Evolutionary conservation across 2,329 filamentous ascomycete species (phyloP), one percentile per base, ranked within the genome.

Genomic region (Blastomyces parvus): DNA sequence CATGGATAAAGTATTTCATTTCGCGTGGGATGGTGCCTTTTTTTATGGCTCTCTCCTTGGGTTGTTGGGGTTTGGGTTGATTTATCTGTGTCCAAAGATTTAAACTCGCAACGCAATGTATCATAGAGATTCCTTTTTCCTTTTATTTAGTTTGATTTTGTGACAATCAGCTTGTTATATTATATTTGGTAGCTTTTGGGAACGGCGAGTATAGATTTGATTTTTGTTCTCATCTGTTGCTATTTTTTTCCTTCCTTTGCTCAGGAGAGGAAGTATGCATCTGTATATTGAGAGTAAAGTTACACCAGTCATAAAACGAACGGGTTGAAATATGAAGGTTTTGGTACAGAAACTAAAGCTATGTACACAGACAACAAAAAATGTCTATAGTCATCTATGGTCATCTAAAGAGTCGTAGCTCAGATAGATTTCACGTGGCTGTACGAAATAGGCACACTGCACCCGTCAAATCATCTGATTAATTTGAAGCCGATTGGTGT

Each of bases 1-100:
- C 19, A 55, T 17, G 57, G 57, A 17, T 59, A 59, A 59, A 59
- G 4, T 14, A 27, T 65, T 56, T 64, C 25, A 63, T 63, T 65
- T 33, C 42, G 22, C 17, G 55, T 7, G 42, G n/a, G 55, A 40
- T n/a, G 14, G n/a, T 36, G 30, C 2, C 5, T 40, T 44, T 59
- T 22, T 36, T 17, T 9, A 38, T 38, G 36, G 11, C 22, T 27
- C 13, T 36, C 11, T 55, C 8, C 52, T 55, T n/a, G 14, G 19
- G 27, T 14, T 58, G 30, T n/a, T 38, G 33, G 52, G 17, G 52
- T 55, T 33, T 33, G 6, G 52, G 52, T 56, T 38, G 36, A 11
- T 11, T 38, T 56, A 19, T 56, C 17, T 19, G 2, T 25, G 36
- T 40, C 17, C 22, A 42, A 36, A 42, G 27, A 14, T 27, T 44